Evolutionary conservation across 2,329 filamentous ascomycete genomes (phyloP).

Genomic region (Dothideomycetidae sp.): DNA sequence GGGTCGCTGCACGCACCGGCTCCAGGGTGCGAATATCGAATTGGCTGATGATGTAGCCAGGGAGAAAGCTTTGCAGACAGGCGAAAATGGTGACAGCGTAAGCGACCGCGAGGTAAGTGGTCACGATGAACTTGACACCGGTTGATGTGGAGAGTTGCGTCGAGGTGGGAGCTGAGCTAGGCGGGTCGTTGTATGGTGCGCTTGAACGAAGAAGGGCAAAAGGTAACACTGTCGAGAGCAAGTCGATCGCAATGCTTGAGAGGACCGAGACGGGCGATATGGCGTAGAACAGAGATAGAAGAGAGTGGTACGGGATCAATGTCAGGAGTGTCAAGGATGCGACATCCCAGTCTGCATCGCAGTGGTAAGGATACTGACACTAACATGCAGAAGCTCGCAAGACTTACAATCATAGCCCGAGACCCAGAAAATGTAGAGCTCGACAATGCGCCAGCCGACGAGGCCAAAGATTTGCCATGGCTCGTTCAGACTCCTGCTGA

Average conservation of each 20-base stretch:
- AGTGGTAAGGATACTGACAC: background rate
- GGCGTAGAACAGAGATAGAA: constrained; percentile 65
- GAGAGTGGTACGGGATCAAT: constrained; percentile 60
- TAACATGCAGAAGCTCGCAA: background rate
- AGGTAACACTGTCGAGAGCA: constrained; percentile 54
- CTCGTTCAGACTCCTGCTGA: constrained; percentile 50
- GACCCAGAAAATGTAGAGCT: constrained; percentile 61
- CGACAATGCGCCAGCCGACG: constrained; percentile 44
- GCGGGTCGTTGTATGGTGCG: constrained; percentile 44
- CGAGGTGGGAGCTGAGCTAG: constrained; percentile 28
- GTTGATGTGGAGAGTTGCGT: constrained; percentile 44
- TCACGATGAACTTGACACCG: constrained; percentile 48
- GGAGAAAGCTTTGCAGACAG: constrained; percentile 56
- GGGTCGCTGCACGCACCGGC: constrained; percentile 50
- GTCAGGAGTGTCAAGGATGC: constrained; percentile 43
- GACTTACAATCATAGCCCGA: constrained; percentile 55
- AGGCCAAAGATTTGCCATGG: constrained; percentile 46
- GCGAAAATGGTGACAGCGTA: constrained; percentile 61
- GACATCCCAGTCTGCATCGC: constrained; percentile 28
- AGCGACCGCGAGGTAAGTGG: constrained; percentile 53
- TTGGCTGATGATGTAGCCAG: constrained; percentile 55
- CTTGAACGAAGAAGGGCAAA: constrained; percentile 60
- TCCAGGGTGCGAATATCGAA: constrained; percentile 62
- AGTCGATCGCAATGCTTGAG: constrained; percentile 51
- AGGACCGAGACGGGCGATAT: constrained; percentile 48